Evolutionary conservation across 2,329 filamentous ascomycete genomes (phyloP).

Genomic region (Arachnopeziza araneosa): DNA sequence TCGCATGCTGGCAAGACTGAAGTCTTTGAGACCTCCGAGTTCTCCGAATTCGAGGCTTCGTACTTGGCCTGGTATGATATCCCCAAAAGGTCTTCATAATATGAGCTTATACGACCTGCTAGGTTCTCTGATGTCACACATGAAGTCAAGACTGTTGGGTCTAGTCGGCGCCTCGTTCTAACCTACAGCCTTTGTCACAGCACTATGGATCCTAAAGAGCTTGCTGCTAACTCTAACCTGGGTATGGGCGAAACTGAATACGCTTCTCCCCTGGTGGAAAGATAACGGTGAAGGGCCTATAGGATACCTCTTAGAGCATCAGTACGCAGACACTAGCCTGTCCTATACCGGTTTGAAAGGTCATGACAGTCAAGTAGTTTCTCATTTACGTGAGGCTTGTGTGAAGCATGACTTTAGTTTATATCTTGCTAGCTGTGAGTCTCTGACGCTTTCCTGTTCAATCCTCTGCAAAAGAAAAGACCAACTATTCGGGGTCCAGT

Average conservation of each 20-base stretch:
- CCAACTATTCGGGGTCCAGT: neutral
- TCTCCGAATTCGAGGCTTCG: constrained; percentile 29
- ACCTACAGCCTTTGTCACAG: constrained; percentile 46
- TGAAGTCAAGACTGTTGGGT: constrained; percentile 42
- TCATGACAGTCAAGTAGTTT: constrained; percentile 6
- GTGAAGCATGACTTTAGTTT: constrained; percentile 8
- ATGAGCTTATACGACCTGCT: neutral
- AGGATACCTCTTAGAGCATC: constrained; percentile 9
- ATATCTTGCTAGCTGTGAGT: constrained; percentile 11
- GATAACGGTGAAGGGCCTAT: neutral
- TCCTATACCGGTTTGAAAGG: constrained; percentile 9
- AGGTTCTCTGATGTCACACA: constrained; percentile 49
- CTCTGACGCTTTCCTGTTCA: no score
- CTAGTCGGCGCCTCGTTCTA: constrained; percentile 45
- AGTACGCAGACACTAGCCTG: constrained; percentile 2
- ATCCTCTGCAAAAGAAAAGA: no score
- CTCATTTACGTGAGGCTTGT: constrained; percentile 9
- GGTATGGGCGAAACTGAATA: constrained; percentile 4
- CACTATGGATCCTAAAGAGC: constrained; percentile 1
- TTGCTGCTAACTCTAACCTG: constrained; percentile 2
- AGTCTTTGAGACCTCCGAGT: constrained; percentile 29
- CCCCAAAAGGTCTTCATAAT: neutral
- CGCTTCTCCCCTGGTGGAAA: constrained; percentile 8
- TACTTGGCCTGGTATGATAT: constrained; percentile 29
- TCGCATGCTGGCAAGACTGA: constrained; percentile 33